These are phyloP conservation scores for Albugo candida DNA, from an alignment of 352 stramenopile species.

Conservation along the genomic window DNA sequence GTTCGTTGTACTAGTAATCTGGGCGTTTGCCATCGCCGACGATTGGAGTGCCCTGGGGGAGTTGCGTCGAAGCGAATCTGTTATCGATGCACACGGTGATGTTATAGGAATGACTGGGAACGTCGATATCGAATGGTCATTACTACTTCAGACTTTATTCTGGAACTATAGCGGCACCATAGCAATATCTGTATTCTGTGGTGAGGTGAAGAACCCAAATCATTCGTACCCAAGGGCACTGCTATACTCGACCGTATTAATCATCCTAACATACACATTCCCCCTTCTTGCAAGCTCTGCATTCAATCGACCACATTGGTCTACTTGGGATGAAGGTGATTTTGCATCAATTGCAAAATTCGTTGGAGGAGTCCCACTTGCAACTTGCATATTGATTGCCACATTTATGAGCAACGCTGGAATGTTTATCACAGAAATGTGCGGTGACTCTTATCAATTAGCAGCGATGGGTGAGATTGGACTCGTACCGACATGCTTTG, in stretches of 20 bases:
- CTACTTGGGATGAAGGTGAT: conserved; percentile 80
- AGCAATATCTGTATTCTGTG: conserved; percentile 68
- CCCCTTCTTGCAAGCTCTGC: conserved; percentile 69
- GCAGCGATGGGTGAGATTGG: conserved; percentile 63
- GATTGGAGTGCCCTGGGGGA: conserved; percentile 19
- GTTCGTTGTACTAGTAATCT: conserved; percentile 61
- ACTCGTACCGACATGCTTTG: conserved; percentile 65
- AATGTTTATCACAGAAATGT: conserved; percentile 86
- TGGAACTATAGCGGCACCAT: conserved; percentile 93
- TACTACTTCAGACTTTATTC: conserved; percentile 87
- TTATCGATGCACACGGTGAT: conserved; percentile 13
- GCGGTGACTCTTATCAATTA: conserved; percentile 81
- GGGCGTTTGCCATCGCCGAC: conserved; percentile 10
- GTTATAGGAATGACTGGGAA: conserved; percentile 20
- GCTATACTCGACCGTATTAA: conserved; percentile 53
- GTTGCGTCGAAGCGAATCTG: conserved; percentile 17
- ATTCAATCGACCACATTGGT: conserved; percentile 33
- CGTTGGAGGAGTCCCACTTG: conserved; percentile 68
- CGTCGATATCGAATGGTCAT: conserved; percentile 50
- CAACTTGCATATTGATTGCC: conserved; percentile 74
- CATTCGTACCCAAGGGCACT: conserved; percentile 71
- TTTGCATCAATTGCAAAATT: conserved; percentile 74
- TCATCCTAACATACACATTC: conserved; percentile 71
- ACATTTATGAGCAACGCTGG: conserved; percentile 79
- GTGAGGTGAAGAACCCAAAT: conserved; percentile 68